phyloP scores from a whole-genome alignment of 2,329 filamentous ascomycete species.

The Ophiostoma sp. region DNA sequence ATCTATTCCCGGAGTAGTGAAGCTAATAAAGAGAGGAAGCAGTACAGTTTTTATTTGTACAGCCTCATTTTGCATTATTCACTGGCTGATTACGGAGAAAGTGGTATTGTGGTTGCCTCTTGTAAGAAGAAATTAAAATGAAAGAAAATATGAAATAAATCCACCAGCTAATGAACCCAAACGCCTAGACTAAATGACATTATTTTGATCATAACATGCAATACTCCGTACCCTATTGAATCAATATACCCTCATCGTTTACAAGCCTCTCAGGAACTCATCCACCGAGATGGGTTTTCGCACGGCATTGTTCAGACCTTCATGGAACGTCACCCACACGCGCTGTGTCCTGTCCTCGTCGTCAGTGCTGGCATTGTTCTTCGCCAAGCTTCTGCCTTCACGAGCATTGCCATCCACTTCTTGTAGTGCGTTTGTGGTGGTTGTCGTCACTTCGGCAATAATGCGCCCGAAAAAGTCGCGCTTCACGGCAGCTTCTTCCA shows the following conservation, averaged over 20 bases:
- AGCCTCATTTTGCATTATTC: not conserved
- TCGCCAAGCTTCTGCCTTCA: conserved; percentile 23
- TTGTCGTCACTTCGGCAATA: conserved; percentile 46
- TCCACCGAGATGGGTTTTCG: conserved; percentile 79
- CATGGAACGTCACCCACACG: conserved; percentile 86
- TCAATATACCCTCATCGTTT: conserved; percentile 23
- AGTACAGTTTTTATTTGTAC: not conserved
- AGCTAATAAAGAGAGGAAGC: not conserved
- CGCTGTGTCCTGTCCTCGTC: conserved; percentile 50
- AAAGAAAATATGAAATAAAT: not conserved
- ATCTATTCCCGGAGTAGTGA: too few species aligned
- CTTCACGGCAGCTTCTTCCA: conserved; percentile 51
- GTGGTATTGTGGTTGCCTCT: not conserved
- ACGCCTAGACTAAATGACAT: not conserved
- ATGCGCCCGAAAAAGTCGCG: conserved; percentile 84
- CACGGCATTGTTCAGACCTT: conserved; percentile 90
- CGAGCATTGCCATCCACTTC: conserved; percentile 45
- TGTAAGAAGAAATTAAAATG: not conserved
- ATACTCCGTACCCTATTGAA: not conserved
- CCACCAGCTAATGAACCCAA: not conserved
- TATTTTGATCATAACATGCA: not conserved
- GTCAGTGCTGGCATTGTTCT: conserved; percentile 29
- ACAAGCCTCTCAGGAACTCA: conserved; percentile 72
- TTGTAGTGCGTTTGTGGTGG: conserved; percentile 17
- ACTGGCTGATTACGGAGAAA: not conserved